A percentile compares a stretch with the other conserved stretches of the same genome.
Evolutionary conservation across 2,329 filamentous ascomycete genomes (phyloP).

Genomic region (Neofusicoccum umdonicola): DNA sequence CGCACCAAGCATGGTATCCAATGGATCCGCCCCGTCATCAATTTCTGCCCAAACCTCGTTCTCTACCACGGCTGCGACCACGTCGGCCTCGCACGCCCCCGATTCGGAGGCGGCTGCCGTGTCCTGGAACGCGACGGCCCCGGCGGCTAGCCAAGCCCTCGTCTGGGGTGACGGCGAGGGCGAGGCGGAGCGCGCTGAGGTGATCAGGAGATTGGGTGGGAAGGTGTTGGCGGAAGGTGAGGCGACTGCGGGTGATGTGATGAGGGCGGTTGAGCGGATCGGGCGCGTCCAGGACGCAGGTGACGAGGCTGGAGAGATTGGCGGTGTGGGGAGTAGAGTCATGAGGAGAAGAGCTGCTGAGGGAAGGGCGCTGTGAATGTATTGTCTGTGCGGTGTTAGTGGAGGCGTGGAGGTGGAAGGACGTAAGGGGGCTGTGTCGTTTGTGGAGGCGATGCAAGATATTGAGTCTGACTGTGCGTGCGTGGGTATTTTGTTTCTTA

Average conservation of each 20-base stretch:
- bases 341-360: conserved; percentile 29
- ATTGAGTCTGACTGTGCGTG: too few relatives aligned
- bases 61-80: neutral
- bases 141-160: conserved; percentile 33
- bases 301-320: conserved; percentile 20
- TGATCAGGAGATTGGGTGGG: conserved; percentile 38
- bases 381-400: too few relatives aligned
- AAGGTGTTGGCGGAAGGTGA: conserved; percentile 26
- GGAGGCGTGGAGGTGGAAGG: too few relatives aligned
- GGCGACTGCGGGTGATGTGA: neutral
- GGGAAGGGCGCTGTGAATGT: neutral
- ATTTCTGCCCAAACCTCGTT: neutral
- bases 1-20: conserved; percentile 1
- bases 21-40: neutral
- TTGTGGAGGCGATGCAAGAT: too few relatives aligned
- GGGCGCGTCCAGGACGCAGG: conserved; percentile 35
- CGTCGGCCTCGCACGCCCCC: neutral
- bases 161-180: conserved; percentile 37
- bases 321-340: conserved; percentile 20
- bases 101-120: neutral
- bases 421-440: too few relatives aligned
- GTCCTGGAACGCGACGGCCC: neutral
- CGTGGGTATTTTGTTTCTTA: too few relatives aligned
- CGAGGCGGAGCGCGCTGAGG: conserved; percentile 32
- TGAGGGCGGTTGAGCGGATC: conserved; percentile 29